Conservation (phyloP, 2,329 filamentous ascomycete species). For the Myriosclerotinia curreyana region DNA sequence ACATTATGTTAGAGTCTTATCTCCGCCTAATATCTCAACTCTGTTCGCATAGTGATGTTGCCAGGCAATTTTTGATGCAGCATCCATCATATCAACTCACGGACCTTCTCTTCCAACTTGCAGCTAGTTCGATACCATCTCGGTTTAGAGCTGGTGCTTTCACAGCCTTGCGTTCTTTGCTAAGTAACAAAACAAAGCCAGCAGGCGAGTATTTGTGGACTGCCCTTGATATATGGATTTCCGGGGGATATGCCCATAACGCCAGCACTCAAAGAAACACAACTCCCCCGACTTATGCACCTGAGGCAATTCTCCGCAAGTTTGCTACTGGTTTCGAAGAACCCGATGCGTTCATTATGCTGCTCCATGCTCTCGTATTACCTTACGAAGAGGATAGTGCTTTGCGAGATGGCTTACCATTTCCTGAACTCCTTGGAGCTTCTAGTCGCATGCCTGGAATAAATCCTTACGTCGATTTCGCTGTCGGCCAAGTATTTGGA, state of each 20-base stretch:
- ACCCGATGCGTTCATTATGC: conserved; percentile 75
- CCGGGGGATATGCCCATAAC: conserved; percentile 52
- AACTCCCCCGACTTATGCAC: conserved; percentile 40
- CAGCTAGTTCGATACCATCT: conserved; percentile 71
- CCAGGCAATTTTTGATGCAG: conserved; percentile 71
- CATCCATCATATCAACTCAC: conserved; percentile 64
- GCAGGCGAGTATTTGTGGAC: conserved; percentile 76
- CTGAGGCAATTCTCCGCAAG: conserved; percentile 68
- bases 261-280: conserved; percentile 43
- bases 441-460: conserved; percentile 79
- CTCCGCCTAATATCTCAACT: conserved; percentile 83
- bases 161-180: conserved; percentile 69
- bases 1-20: conserved; percentile 96
- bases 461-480: conserved; percentile 89
- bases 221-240: conserved; percentile 75
- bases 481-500: conserved; percentile 74
- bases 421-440: conserved; percentile 79
- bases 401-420: conserved; percentile 74
- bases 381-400: conserved; percentile 60
- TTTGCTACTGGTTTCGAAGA: conserved; percentile 81
- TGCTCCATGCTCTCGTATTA: conserved; percentile 69
- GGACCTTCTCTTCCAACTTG: conserved; percentile 73
- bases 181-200: conserved; percentile 67
- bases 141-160: conserved; percentile 83
- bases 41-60: conserved; percentile 67